Conservation (phyloP, 2,329 filamentous ascomycete genomes). For the Fusarium denticulatum region DNA sequence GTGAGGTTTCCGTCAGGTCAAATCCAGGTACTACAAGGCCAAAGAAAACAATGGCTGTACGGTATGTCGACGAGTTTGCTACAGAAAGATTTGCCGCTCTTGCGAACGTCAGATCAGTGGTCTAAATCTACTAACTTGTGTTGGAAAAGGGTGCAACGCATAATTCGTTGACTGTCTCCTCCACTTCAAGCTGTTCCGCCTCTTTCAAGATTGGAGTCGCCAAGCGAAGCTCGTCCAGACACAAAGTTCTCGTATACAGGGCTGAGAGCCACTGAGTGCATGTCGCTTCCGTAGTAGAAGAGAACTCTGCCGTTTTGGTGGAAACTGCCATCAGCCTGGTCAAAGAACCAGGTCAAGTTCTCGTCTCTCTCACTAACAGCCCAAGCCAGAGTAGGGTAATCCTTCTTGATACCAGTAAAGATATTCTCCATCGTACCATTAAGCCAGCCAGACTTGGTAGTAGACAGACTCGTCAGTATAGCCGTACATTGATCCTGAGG, state of each 20-base stretch:
- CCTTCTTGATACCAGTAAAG: neutral
- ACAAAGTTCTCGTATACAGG: neutral
- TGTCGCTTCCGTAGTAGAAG: neutral
- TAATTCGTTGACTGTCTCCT: neutral
- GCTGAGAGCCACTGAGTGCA: neutral
- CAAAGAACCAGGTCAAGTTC: neutral
- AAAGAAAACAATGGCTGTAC: neutral
- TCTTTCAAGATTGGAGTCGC: neutral
- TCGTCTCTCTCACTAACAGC: neutral
- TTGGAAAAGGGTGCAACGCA: neutral
- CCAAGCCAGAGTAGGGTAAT: neutral
- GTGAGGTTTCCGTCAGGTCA: too few species aligned
- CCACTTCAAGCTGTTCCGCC: neutral
- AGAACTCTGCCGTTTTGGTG: neutral
- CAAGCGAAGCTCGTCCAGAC: neutral
- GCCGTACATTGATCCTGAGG: neutral
- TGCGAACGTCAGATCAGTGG: neutral
- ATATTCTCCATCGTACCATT: neutral
- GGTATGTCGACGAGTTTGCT: neutral
- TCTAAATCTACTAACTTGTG: neutral
- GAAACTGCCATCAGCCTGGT: neutral
- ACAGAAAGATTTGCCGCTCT: neutral
- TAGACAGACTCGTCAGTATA: neutral
- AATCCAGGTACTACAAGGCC: neutral
- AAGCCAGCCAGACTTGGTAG: neutral